These are phyloP conservation scores for Tylopilus intermedius DNA, from an alignment of 768 basidiomycete species.

Conservation along the genomic window DNA sequence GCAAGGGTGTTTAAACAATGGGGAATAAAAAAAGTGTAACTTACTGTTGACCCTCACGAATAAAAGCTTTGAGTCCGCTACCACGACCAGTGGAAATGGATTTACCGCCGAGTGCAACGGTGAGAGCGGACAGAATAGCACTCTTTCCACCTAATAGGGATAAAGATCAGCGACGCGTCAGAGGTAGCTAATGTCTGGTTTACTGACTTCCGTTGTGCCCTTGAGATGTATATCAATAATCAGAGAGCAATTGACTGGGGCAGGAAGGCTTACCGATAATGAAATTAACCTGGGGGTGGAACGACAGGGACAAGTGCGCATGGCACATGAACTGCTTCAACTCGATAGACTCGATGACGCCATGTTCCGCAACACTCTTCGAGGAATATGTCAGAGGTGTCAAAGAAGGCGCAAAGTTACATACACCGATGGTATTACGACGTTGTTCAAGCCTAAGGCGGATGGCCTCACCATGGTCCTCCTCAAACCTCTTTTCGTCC, in stretches of 20 bases:
- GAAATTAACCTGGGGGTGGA: conserved; percentile 95
- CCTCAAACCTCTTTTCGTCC: conserved; percentile 65
- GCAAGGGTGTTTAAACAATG: conserved; percentile 36
- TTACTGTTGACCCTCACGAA: conserved; percentile 78
- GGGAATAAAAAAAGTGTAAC: conserved; percentile 13
- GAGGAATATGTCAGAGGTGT: not conserved
- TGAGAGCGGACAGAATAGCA: conserved; percentile 88
- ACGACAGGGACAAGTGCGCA: conserved; percentile 71
- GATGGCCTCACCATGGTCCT: conserved; percentile 52
- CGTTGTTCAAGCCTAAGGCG: conserved; percentile 48
- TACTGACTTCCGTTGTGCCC: conserved; percentile 90
- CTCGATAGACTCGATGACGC: conserved; percentile 82
- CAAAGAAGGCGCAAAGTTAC: conserved; percentile 41
- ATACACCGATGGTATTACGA: conserved; percentile 37
- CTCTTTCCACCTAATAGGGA: conserved; percentile 78
- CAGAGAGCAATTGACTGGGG: not conserved
- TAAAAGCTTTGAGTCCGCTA: conserved; percentile 75
- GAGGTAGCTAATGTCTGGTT: not conserved
- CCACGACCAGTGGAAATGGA: conserved; percentile 89
- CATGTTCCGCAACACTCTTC: conserved; percentile 78
- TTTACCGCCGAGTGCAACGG: conserved; percentile 91
- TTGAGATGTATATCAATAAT: conserved; percentile 24
- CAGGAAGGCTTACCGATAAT: conserved; percentile 65
- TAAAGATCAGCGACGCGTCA: not conserved
- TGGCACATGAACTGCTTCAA: conserved; percentile 98